Conservation (phyloP, 805 yeast genomes). For the Candida wancherniae region DNA sequence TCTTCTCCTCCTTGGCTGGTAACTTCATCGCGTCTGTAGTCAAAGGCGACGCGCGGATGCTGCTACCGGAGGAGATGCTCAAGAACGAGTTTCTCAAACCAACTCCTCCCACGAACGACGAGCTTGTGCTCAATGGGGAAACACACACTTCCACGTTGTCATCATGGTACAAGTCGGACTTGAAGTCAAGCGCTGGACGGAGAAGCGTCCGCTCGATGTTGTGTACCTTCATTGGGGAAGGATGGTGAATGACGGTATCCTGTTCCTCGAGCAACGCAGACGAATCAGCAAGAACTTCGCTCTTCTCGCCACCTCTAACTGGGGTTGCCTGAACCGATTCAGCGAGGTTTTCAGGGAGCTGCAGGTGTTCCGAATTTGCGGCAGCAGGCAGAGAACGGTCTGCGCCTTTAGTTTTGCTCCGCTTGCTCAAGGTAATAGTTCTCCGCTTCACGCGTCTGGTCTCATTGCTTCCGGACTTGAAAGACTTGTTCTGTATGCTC, state of each 20-base stretch:
- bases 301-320: constrained; percentile 1
- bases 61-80: constrained; percentile 23
- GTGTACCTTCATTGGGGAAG: constrained; percentile 12
- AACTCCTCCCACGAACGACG: constrained; percentile 27
- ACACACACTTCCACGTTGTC: constrained; percentile 5
- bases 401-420: not conserved
- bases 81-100: constrained; percentile 39
- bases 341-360: too few relatives aligned
- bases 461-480: constrained; percentile 21
- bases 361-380: not conserved
- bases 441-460: constrained; percentile 40
- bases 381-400: not conserved
- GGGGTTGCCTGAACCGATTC: too few relatives aligned
- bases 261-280: constrained; percentile 6
- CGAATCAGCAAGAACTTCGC: constrained; percentile 8
- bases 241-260: constrained; percentile 9
- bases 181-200: constrained; percentile 5
- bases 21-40: constrained; percentile 10
- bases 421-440: constrained; percentile 27
- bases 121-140: constrained; percentile 18
- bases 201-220: constrained; percentile 8
- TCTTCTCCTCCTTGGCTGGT: constrained; percentile 6
- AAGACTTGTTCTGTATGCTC: constrained; percentile 42
- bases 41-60: constrained; percentile 27
- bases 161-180: constrained; percentile 3